Evolutionary conservation across 2,329 filamentous ascomycete species (phyloP).

Genomic region (Simplicillium sp.): DNA sequence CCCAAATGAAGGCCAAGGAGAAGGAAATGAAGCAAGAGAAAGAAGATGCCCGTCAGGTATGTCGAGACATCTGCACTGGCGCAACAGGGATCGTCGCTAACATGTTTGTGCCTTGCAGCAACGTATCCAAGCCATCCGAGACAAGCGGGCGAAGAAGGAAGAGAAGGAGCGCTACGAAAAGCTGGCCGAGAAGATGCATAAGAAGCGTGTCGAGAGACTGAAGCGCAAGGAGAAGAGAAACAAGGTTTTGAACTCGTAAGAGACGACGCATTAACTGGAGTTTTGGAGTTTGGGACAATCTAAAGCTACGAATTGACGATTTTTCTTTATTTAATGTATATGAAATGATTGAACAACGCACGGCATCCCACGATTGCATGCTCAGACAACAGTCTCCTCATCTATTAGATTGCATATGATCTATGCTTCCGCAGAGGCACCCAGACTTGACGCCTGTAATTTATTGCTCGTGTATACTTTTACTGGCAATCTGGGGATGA

Average conservation of each 20-base stretch:
- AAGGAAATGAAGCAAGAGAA: slow-evolving; percentile 96
- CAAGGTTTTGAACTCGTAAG: slow-evolving; percentile 63
- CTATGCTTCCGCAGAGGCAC: too few species aligned
- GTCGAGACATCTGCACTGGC: slow-evolving; percentile 12
- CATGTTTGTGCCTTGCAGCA: slow-evolving; percentile 38
- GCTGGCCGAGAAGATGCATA: slow-evolving; percentile 96
- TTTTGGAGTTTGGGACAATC: background rate
- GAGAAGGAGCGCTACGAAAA: slow-evolving; percentile 89
- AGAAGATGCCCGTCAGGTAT: slow-evolving; percentile 75
- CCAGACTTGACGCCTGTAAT: too few species aligned
- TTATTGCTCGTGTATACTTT: too few species aligned
- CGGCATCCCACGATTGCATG: too few species aligned
- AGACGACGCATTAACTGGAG: background rate
- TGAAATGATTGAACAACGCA: too few species aligned
- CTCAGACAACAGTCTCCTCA: too few species aligned
- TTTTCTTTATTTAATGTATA: too few species aligned
- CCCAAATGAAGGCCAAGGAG: slow-evolving; percentile 83
- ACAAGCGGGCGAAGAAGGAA: slow-evolving; percentile 79
- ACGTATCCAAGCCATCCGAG: slow-evolving; percentile 70
- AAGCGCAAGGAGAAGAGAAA: slow-evolving; percentile 97
- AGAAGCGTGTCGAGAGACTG: slow-evolving; percentile 83
- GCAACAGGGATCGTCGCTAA: background rate
- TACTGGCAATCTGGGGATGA: too few species aligned
- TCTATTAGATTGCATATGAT: too few species aligned
- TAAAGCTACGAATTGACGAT: too few species aligned